Evolutionary conservation across 2,329 filamentous ascomycete species (phyloP), one percentile per base, ranked within the genome.

Genomic region (Amphichorda felina): DNA sequence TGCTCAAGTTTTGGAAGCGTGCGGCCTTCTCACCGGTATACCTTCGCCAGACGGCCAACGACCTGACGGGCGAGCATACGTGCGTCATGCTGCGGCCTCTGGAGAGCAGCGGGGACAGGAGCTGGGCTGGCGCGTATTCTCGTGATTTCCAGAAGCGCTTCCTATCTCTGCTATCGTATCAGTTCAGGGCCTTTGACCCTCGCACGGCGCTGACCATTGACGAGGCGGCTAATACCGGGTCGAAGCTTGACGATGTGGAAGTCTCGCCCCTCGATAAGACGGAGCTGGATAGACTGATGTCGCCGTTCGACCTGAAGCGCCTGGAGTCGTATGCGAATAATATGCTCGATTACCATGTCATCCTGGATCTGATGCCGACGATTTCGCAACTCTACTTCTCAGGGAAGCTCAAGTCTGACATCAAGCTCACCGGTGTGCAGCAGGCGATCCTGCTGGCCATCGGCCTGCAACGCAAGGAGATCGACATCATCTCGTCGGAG

Each of bases 1-100:
- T 98, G 11, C 91, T 94, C 63, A 93, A 85, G 52, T 98, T 98
- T 68, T 98, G 91, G 91, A 94, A 95, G 61, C 81, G 83, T 25
- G 75, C 82, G 13, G 68, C 69, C 1, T 98, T 95, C 55, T 75
- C 79, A 2, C 91, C 91, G 0, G 85, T 98, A 1, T 98, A 98
- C 50, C 71, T 98, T 11, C 75, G 91, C 24, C 91, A 98, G 63
- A 98, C 93, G 3, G 71, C 91, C 35, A 98, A 96, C 53, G 91
- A 96, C 38, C 69, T 98, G 31, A 98, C 93, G 0, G 91, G 91
- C 37, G 91, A 98, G 59, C 91, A 98, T 55, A 94, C 91, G 0
- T 95, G 87, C 53, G 89, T 98, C 19, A 98, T 98, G 93, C 71
- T 98, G 33, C 77, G 86, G 38, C 82, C 87, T 2, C 68, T 98